These are phyloP conservation scores for Hysterangium stoloniferum DNA, from an alignment of 768 basidiomycete genomes.

Conservation along the genomic window DNA sequence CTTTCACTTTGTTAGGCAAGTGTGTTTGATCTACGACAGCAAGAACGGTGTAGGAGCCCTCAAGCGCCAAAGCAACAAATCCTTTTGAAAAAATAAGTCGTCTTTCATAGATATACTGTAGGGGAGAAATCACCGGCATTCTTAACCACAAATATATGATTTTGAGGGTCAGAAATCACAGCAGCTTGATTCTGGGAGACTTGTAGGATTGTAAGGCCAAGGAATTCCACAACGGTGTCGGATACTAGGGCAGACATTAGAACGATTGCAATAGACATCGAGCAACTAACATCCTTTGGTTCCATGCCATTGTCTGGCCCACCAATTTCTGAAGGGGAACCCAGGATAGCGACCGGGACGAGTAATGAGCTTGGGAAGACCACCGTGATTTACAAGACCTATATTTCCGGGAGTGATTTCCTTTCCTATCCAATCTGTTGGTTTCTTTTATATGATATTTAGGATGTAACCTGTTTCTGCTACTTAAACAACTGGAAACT, in stretches of 20 bases:
- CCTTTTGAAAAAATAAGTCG: conserved; percentile 27
- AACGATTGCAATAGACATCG: neutral
- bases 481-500: neutral
- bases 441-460: conserved; percentile 28
- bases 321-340: conserved; percentile 75
- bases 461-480: neutral
- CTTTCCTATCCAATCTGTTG: conserved; percentile 60
- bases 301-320: conserved; percentile 69
- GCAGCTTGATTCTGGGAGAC: conserved; percentile 81
- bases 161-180: conserved; percentile 70
- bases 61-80: conserved; percentile 69
- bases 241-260: conserved; percentile 41
- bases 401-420: conserved; percentile 67
- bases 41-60: conserved; percentile 72
- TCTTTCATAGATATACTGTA: conserved; percentile 14
- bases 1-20: conserved; percentile 49
- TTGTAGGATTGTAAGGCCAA: conserved; percentile 76
- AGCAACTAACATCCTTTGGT: conserved; percentile 52
- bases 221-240: conserved; percentile 74
- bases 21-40: conserved; percentile 83
- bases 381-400: conserved; percentile 77
- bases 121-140: conserved; percentile 20
- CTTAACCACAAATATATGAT: conserved; percentile 70
- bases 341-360: conserved; percentile 72
- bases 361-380: conserved; percentile 67